Percentiles rank a stretch among this genome's conserved stretches.
phyloP scores from a whole-genome alignment of 2,329 filamentous ascomycete species.

The Fusarium brachygibbosum region DNA sequence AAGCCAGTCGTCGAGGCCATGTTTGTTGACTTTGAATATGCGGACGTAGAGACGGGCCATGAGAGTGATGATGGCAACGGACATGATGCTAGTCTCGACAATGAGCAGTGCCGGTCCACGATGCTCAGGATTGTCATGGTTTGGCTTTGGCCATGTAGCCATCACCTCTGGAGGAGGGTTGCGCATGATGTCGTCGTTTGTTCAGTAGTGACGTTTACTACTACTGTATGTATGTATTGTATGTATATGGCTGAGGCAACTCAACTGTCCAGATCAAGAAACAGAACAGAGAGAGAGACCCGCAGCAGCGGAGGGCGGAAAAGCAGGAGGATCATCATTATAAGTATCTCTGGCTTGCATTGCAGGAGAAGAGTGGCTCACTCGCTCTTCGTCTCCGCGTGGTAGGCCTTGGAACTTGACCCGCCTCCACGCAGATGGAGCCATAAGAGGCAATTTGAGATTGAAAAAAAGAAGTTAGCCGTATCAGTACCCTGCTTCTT shows the following conservation, averaged over 20 bases:
- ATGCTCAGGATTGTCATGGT: slow-evolving; percentile 55
- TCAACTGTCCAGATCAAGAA: slow-evolving; percentile 20
- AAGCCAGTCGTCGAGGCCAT: slow-evolving; percentile 58
- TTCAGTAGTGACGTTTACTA: background rate
- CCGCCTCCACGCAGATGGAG: slow-evolving; percentile 36
- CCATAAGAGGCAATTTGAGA: slow-evolving; percentile 17
- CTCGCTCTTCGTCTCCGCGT: slow-evolving; percentile 30
- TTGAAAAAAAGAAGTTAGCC: slow-evolving; percentile 15
- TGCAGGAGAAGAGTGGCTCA: slow-evolving; percentile 4
- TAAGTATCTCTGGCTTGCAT: slow-evolving; percentile 27
- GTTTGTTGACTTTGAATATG: slow-evolving; percentile 51
- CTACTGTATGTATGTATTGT: slow-evolving; percentile 24
- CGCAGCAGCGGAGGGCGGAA: slow-evolving; percentile 11
- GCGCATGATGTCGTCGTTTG: slow-evolving; percentile 48
- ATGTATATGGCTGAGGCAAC: slow-evolving; percentile 11
- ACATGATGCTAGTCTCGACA: slow-evolving; percentile 54
- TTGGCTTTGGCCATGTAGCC: slow-evolving; percentile 56
- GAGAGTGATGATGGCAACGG: slow-evolving; percentile 54
- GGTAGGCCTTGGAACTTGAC: slow-evolving; percentile 29
- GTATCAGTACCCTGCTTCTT: slow-evolving; percentile 13
- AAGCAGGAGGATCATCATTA: slow-evolving; percentile 37
- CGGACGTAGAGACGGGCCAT: slow-evolving; percentile 57
- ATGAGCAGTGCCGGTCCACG: slow-evolving; percentile 56
- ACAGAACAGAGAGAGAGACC: slow-evolving; percentile 60
- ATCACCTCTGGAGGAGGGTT: slow-evolving; percentile 54